A percentile compares a stretch with the other conserved stretches of the same genome.
Conservation (phyloP, 495 filamentous ascomycete genomes). For the Corynascus novoguineensis region DNA sequence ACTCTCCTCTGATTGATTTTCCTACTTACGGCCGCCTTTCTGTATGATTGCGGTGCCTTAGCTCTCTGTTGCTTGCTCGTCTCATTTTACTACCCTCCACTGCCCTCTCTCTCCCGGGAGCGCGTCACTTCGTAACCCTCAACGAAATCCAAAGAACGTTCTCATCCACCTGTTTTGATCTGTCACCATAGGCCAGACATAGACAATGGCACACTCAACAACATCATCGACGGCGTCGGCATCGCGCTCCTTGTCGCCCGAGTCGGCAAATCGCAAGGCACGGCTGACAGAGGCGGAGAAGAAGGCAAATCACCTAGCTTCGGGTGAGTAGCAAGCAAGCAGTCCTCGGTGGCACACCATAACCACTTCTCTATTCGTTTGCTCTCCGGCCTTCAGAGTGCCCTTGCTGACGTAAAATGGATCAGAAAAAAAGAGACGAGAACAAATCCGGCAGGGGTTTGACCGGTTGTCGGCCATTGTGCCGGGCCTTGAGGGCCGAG, state of each 20-base stretch:
- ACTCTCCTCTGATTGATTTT: neutral
- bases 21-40: too few relatives aligned
- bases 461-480: constrained; percentile 78
- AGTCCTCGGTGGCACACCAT: neutral
- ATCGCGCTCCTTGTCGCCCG: neutral
- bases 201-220: neutral
- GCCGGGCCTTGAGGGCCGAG: constrained; percentile 76
- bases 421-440: constrained; percentile 78
- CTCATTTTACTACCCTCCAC: too few relatives aligned
- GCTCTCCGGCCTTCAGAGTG: neutral
- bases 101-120: too few relatives aligned
- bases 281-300: constrained; percentile 80
- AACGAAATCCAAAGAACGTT: too few relatives aligned
- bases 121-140: too few relatives aligned
- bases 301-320: constrained; percentile 85
- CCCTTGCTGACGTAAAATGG: neutral
- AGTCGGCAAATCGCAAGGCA: neutral
- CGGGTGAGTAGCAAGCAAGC: constrained; percentile 34
- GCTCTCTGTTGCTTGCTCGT: too few relatives aligned
- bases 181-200: too few relatives aligned
- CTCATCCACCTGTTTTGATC: too few relatives aligned
- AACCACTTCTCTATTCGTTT: too few relatives aligned
- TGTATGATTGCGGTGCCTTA: too few relatives aligned
- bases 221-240: neutral
- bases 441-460: constrained; percentile 81